A percentile compares a stretch with the other conserved stretches of the same genome.
These are phyloP conservation scores for Magnusiomyces tetraspermus DNA, from an alignment of 1,139 yeast genomes.

Conservation along the genomic window DNA sequence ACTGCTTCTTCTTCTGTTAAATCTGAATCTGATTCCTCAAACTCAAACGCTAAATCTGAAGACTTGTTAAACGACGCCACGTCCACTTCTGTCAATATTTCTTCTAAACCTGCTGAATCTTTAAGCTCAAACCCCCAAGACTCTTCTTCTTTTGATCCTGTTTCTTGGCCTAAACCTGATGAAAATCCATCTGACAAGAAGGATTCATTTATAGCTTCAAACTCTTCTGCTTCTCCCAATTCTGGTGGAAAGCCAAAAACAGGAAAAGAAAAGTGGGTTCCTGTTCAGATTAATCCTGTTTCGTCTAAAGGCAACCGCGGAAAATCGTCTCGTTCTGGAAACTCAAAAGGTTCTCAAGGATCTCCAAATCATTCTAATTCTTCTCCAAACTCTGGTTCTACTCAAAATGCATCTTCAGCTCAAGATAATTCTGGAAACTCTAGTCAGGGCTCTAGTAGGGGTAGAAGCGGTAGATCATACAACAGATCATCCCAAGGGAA, in stretches of 20 bases:
- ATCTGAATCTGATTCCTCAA: background rate
- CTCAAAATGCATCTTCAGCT: background rate
- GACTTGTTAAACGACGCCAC: background rate
- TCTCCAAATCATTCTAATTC: background rate
- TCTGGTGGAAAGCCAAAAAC: background rate
- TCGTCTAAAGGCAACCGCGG: slow-evolving; percentile 3
- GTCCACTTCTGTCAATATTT: background rate
- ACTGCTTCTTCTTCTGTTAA: background rate
- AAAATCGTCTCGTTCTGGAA: slow-evolving; percentile 10
- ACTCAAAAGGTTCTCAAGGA: background rate
- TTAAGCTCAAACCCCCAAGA: background rate
- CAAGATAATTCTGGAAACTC: background rate
- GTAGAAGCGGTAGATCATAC: background rate
- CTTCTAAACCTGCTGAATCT: background rate
- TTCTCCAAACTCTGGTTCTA: background rate
- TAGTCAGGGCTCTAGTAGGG: background rate
- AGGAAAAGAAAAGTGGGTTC: slow-evolving; percentile 8
- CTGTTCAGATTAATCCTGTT: slow-evolving; percentile 8
- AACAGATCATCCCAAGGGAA: slow-evolving; percentile 1
- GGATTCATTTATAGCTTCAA: background rate
- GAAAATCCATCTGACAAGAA: slow-evolving; percentile 12
- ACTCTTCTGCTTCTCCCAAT: background rate
- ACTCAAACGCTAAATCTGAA: background rate
- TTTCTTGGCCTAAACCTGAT: slow-evolving; percentile 16
- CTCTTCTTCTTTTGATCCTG: slow-evolving; percentile 12